A percentile compares a stretch with the other conserved stretches of the same genome.
Conservation (phyloP, 176 grass and related monocot genomes). For the Canna indica region DNA sequence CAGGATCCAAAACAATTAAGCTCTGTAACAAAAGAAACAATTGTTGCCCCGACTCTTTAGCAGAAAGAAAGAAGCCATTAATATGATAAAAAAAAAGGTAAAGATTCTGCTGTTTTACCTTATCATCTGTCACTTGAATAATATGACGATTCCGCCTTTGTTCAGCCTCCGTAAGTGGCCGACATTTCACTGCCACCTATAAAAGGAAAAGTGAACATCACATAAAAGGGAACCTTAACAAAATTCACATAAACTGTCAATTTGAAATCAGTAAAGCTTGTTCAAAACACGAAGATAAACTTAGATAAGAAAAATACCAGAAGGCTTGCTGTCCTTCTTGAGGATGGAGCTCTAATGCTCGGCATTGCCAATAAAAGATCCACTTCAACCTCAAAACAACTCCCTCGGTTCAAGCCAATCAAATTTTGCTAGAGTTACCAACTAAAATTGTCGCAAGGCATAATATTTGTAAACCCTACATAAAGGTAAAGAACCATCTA, state of each 20-base stretch:
- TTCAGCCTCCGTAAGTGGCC: conserved; percentile 73
- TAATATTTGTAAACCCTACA: background rate
- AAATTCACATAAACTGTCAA: background rate
- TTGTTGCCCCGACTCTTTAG: background rate
- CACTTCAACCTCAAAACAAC: background rate
- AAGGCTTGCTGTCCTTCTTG: conserved; percentile 77
- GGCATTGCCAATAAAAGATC: conserved; percentile 41
- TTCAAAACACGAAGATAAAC: background rate
- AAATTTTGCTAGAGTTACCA: too few species aligned
- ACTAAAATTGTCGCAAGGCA: background rate
- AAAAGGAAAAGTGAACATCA: background rate
- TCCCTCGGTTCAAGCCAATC: too few species aligned
- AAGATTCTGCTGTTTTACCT: conserved; percentile 30
- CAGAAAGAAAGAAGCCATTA: background rate
- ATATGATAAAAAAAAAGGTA: background rate
- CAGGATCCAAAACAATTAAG: conserved; percentile 89
- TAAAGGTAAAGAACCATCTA: background rate
- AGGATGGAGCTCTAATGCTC: conserved; percentile 73
- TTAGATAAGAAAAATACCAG: conserved; percentile 31
- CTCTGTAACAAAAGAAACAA: conserved; percentile 35
- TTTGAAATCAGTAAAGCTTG: background rate
- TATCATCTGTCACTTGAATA: conserved; percentile 89
- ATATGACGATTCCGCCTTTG: conserved; percentile 58
- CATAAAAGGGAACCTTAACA: background rate
- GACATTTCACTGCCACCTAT: conserved; percentile 90